phyloP scores from a whole-genome alignment of 1,139 yeast species.

The Pichia sp. region DNA sequence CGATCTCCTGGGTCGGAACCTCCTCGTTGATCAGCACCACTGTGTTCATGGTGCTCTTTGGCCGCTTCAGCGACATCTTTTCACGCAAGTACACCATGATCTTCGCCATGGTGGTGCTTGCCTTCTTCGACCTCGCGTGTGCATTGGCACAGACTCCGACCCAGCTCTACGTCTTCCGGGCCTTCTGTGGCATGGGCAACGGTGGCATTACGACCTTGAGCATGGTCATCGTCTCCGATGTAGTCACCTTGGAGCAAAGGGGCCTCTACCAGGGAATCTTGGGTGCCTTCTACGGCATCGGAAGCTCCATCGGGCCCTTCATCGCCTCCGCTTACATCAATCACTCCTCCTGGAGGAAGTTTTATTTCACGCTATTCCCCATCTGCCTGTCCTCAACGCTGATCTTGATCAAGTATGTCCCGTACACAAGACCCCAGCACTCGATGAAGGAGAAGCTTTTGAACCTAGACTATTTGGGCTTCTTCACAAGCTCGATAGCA shows the following conservation, averaged over 20 bases:
- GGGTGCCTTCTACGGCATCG: conserved; percentile 49
- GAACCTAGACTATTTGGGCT: conserved; percentile 48
- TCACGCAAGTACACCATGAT: conserved; percentile 45
- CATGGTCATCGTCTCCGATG: conserved; percentile 45
- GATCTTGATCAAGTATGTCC: conserved; percentile 8
- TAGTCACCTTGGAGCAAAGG: conserved; percentile 45
- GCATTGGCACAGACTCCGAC: conserved; percentile 39
- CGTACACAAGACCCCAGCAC: conserved; percentile 13
- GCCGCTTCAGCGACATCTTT: conserved; percentile 33
- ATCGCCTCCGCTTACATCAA: conserved; percentile 48
- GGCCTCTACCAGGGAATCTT: conserved; percentile 44
- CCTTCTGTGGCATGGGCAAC: conserved; percentile 49
- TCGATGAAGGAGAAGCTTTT: conserved; percentile 23
- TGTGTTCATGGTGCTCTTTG: conserved; percentile 23
- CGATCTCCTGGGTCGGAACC: conserved; percentile 48
- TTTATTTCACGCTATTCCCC: conserved; percentile 45
- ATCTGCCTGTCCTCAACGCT: conserved; percentile 25
- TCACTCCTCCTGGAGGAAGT: conserved; percentile 44
- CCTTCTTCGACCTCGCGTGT: conserved; percentile 32
- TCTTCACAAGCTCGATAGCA: conserved; percentile 41
- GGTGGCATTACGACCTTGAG: conserved; percentile 47
- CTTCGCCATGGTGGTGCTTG: conserved; percentile 34
- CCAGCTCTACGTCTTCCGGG: conserved; percentile 44
- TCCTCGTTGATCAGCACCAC: conserved; percentile 39
- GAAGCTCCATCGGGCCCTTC: conserved; percentile 55